A percentile compares a stretch with the other conserved stretches of the same genome.
Conservation (phyloP, 2,329 filamentous ascomycete genomes). For the Cladobotryum protrusum region DNA sequence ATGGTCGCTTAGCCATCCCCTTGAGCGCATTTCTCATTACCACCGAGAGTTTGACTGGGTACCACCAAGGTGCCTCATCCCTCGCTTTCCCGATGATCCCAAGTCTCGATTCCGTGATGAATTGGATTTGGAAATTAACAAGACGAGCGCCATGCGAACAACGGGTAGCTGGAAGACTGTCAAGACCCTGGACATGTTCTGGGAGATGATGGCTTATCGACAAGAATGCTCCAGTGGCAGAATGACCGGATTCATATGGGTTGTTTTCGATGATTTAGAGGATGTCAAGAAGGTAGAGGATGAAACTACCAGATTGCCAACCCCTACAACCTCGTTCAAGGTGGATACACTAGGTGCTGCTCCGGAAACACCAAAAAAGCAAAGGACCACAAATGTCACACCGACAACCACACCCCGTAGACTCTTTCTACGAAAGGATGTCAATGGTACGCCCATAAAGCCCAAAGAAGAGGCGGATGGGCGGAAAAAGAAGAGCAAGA, state of each 20-base stretch:
- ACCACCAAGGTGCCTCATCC: conserved; percentile 77
- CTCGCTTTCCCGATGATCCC: conserved; percentile 89
- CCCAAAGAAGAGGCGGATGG: conserved; percentile 1
- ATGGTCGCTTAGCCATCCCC: conserved; percentile 66
- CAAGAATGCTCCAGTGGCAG: conserved; percentile 93
- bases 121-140: conserved; percentile 73
- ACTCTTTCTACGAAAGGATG: conserved; percentile 22
- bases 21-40: conserved; percentile 60
- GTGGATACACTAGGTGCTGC: conserved; percentile 12
- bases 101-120: conserved; percentile 87
- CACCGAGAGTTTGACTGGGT: conserved; percentile 52
- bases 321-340: conserved; percentile 25
- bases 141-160: conserved; percentile 46
- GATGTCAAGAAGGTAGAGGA: conserved; percentile 7
- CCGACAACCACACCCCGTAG: conserved; percentile 29
- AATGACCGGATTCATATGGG: conserved; percentile 90
- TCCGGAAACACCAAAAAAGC: conserved; percentile 29
- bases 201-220: conserved; percentile 96
- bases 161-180: conserved; percentile 76
- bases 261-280: conserved; percentile 64
- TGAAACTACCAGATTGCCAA: conserved; percentile 14
- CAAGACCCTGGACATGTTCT: conserved; percentile 81
- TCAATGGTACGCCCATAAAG: background rate
- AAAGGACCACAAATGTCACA: conserved; percentile 18
- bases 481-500: conserved; percentile 9